phyloP scores from a whole-genome alignment of 1,284 basidiomycete species.

The Gymnopus androsaceus region DNA sequence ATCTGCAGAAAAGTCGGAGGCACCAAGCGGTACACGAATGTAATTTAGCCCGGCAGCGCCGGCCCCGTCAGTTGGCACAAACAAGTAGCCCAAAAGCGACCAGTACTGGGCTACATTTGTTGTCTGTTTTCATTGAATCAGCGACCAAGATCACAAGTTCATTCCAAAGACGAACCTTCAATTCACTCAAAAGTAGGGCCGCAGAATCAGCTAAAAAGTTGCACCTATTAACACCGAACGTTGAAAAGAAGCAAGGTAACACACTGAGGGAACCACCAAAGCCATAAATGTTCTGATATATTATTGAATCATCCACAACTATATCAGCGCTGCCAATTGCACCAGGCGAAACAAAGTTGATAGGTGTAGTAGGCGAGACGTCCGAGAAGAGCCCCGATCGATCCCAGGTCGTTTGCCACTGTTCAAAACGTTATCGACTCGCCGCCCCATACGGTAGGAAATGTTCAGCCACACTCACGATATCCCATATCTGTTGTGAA shows the following conservation, averaged over 20 bases:
- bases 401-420: constrained; percentile 72
- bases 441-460: background rate
- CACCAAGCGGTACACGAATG: constrained; percentile 53
- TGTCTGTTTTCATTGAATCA: constrained; percentile 25
- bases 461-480: constrained; percentile 32
- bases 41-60: constrained; percentile 52
- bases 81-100: constrained; percentile 39
- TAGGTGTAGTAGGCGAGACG: constrained; percentile 45
- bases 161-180: constrained; percentile 41
- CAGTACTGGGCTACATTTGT: constrained; percentile 48
- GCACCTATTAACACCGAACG: background rate
- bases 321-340: constrained; percentile 49
- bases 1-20: constrained; percentile 56
- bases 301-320: constrained; percentile 41
- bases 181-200: constrained; percentile 46
- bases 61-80: constrained; percentile 46
- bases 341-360: constrained; percentile 53
- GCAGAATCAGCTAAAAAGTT: constrained; percentile 49
- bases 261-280: constrained; percentile 54
- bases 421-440: constrained; percentile 6
- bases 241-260: background rate
- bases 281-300: constrained; percentile 50
- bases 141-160: background rate
- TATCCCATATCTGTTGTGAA: constrained; percentile 46
- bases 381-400: constrained; percentile 50